Conservation (phyloP, 2,329 filamentous ascomycete genomes). For the Hymenoscyphus fraxineus region DNA sequence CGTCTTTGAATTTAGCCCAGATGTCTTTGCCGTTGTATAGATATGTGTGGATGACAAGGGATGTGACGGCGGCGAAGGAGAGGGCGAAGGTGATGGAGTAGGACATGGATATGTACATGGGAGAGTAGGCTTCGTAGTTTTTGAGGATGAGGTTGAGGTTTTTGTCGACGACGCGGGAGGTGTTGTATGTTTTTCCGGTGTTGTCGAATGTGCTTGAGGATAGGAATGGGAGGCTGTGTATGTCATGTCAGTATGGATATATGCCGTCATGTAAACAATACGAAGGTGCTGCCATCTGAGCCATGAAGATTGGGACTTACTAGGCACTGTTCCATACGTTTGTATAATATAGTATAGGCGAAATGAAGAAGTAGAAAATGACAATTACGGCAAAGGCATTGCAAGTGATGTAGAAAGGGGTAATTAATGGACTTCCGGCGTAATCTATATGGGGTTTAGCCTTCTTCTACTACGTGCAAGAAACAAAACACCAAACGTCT, state of each 20-base stretch:
- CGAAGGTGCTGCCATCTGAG: not conserved
- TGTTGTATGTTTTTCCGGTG: slow-evolving; percentile 60
- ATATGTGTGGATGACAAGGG: slow-evolving; percentile 62
- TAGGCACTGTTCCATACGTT: slow-evolving; percentile 61
- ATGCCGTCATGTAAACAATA: not conserved
- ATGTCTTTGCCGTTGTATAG: slow-evolving; percentile 65
- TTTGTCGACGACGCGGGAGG: slow-evolving; percentile 55
- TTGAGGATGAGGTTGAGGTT: slow-evolving; percentile 59
- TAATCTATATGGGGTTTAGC: not conserved
- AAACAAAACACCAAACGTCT: no score
- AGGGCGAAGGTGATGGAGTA: slow-evolving; percentile 68
- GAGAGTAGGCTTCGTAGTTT: slow-evolving; percentile 66
- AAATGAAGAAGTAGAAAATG: slow-evolving; percentile 57
- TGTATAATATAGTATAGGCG: slow-evolving; percentile 59
- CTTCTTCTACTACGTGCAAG: not conserved
- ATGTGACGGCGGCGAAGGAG: slow-evolving; percentile 67
- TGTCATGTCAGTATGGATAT: not conserved
- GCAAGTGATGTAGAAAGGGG: slow-evolving; percentile 67
- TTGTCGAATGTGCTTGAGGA: slow-evolving; percentile 72
- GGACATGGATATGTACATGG: slow-evolving; percentile 68
- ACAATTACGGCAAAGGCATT: slow-evolving; percentile 67
- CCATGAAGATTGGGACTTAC: not conserved
- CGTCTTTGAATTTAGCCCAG: slow-evolving; percentile 39
- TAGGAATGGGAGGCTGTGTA: slow-evolving; percentile 54
- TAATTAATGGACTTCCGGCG: slow-evolving; percentile 39